These are phyloP conservation scores for Pseudogymnoascus sp. DNA, from an alignment of 2,329 filamentous ascomycete species.

Conservation along the genomic window DNA sequence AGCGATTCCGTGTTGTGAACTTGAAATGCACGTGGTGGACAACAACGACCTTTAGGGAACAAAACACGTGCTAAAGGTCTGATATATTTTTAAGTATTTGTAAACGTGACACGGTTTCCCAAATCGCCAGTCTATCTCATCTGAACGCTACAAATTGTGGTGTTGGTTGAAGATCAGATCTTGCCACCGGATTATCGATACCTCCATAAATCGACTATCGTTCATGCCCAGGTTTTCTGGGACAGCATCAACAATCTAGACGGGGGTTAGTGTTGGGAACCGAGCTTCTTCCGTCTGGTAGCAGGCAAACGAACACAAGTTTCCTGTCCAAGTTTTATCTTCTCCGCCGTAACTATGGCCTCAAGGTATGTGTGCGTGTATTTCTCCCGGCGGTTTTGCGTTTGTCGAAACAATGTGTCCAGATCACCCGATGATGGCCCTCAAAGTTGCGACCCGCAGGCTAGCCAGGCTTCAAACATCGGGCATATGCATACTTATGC, in stretches of 20 bases:
- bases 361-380: not conserved
- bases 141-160: not conserved
- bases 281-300: not conserved
- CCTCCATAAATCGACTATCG: not conserved
- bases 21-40: not conserved
- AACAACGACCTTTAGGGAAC: not conserved
- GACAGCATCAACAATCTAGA: conserved; percentile 1
- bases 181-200: not conserved
- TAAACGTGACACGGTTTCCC: conserved; percentile 5
- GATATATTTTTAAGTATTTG: not conserved
- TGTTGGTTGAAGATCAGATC: not conserved
- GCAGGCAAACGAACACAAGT: conserved; percentile 21
- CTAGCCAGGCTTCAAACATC: not conserved
- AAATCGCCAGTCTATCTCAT: not conserved
- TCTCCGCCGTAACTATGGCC: conserved; percentile 4
- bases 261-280: conserved; percentile 2
- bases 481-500: not conserved
- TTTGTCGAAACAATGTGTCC: not conserved
- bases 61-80: conserved; percentile 4
- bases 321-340: conserved; percentile 8
- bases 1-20: not conserved
- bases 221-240: not conserved
- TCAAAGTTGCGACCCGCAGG: not conserved
- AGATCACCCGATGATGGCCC: not conserved
- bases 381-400: not conserved